Evolutionary conservation across 176 grass and related monocot genomes (phyloP).

Genomic region (Poa annua): DNA sequence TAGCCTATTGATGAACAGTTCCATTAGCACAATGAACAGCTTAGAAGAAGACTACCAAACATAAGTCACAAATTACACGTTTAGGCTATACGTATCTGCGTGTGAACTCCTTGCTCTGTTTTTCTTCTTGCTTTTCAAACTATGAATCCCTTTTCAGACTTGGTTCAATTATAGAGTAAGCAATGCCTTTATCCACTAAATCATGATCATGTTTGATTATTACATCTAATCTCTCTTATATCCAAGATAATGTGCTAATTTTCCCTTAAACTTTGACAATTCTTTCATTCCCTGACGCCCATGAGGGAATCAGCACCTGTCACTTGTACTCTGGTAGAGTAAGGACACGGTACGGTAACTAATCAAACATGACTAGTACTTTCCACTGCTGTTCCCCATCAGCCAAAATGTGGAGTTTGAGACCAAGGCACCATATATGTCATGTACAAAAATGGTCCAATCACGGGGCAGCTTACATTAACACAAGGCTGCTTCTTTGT

Average conservation of each 20-base stretch:
- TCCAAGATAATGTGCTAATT: neutral
- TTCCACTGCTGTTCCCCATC: too few species aligned
- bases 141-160: neutral
- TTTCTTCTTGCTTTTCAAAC: neutral
- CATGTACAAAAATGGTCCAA: neutral
- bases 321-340: conserved; percentile 13
- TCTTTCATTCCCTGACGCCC: neutral
- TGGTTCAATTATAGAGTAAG: neutral
- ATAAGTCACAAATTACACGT: neutral
- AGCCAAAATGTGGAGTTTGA: neutral
- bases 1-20: conserved; percentile 37
- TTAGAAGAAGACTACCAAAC: conserved; percentile 15
- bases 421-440: neutral
- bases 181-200: neutral
- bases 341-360: neutral
- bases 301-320: neutral
- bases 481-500: too few species aligned
- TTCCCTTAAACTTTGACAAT: neutral
- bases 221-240: neutral
- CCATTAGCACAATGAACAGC: neutral
- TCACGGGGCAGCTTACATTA: neutral
- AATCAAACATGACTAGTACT: too few species aligned
- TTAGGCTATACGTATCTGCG: neutral
- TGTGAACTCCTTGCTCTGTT: neutral
- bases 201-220: neutral